These are phyloP conservation scores for Corynespora cassiicola DNA, from an alignment of 2,329 filamentous ascomycete species.

Conservation along the genomic window DNA sequence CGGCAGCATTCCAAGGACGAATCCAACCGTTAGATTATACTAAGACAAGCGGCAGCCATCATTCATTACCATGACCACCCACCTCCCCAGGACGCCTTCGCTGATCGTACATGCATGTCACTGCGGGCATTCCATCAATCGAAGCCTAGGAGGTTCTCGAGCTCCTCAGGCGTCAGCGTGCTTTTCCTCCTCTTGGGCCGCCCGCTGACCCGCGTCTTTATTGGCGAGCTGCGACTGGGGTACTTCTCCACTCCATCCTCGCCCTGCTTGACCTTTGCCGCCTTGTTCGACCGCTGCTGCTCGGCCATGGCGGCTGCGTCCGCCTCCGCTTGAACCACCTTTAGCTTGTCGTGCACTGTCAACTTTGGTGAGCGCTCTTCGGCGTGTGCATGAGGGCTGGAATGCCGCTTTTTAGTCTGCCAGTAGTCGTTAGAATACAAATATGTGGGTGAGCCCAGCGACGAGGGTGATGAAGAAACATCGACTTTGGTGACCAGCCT, in stretches of 20 bases:
- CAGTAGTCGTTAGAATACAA: slow-evolving; percentile 34
- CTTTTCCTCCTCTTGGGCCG: slow-evolving; percentile 72
- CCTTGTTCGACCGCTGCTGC: slow-evolving; percentile 18
- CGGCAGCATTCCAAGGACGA: slow-evolving; percentile 4
- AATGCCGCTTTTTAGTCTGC: slow-evolving; percentile 46
- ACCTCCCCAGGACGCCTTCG: too few relatives aligned
- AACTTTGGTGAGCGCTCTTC: slow-evolving; percentile 49
- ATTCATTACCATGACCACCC: slow-evolving; percentile 13
- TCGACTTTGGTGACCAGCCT: slow-evolving; percentile 34
- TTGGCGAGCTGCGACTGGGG: slow-evolving; percentile 33
- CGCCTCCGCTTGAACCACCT: slow-evolving; percentile 51
- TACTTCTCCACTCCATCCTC: slow-evolving; percentile 25
- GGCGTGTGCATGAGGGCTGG: slow-evolving; percentile 44
- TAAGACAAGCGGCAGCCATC: slow-evolving; percentile 17
- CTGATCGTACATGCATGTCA: slow-evolving; percentile 11
- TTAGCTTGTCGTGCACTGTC: slow-evolving; percentile 56
- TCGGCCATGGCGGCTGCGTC: slow-evolving; percentile 48
- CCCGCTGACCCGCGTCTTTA: slow-evolving; percentile 58
- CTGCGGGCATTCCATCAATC: slow-evolving; percentile 16
- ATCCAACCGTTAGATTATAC: slow-evolving; percentile 23
- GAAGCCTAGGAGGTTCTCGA: slow-evolving; percentile 57
- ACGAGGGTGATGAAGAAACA: slow-evolving; percentile 28
- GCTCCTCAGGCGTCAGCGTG: slow-evolving; percentile 77
- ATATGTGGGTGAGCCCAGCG: slow-evolving; percentile 12
- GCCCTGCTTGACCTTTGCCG: slow-evolving; percentile 23